Evolutionary conservation across 2,329 filamentous ascomycete genomes (phyloP).

Genomic region (Kalmusia sp.): DNA sequence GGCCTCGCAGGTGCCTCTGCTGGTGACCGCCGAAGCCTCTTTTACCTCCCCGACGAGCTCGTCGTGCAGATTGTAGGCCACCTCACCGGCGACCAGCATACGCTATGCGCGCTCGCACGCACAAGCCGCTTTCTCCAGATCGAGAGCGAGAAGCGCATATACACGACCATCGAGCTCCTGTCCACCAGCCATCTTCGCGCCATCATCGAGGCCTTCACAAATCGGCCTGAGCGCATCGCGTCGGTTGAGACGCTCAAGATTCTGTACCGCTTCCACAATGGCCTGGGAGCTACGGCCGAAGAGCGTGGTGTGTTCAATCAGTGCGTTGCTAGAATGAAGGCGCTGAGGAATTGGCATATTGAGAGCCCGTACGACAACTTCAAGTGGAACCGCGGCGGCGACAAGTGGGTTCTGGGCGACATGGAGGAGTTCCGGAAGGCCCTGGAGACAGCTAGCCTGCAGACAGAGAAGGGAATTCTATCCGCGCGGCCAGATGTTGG

Average conservation of each 20-base stretch:
- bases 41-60: conserved; percentile 36
- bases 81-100: conserved; percentile 27
- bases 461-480: conserved; percentile 13
- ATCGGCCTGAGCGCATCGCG: conserved; percentile 31
- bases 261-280: conserved; percentile 32
- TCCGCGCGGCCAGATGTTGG: conserved; percentile 23
- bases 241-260: conserved; percentile 42
- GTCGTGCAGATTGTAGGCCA: conserved; percentile 36
- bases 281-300: conserved; percentile 27
- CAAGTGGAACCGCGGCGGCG: conserved; percentile 35
- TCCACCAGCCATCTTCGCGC: conserved; percentile 32
- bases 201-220: conserved; percentile 34
- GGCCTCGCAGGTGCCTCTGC: too few species aligned
- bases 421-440: conserved; percentile 40
- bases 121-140: conserved; percentile 39
- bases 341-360: conserved; percentile 39
- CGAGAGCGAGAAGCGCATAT: conserved; percentile 41
- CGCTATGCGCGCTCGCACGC: conserved; percentile 35
- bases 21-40: not conserved
- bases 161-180: conserved; percentile 36
- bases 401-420: conserved; percentile 40
- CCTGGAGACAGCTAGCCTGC: conserved; percentile 32
- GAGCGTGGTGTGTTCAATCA: conserved; percentile 35
- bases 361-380: conserved; percentile 47
- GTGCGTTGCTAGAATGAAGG: conserved; percentile 37